Base-by-base conservation (phyloP, 2,329 filamentous ascomycete species). In the Arachnopeziza araneosa region DNA sequence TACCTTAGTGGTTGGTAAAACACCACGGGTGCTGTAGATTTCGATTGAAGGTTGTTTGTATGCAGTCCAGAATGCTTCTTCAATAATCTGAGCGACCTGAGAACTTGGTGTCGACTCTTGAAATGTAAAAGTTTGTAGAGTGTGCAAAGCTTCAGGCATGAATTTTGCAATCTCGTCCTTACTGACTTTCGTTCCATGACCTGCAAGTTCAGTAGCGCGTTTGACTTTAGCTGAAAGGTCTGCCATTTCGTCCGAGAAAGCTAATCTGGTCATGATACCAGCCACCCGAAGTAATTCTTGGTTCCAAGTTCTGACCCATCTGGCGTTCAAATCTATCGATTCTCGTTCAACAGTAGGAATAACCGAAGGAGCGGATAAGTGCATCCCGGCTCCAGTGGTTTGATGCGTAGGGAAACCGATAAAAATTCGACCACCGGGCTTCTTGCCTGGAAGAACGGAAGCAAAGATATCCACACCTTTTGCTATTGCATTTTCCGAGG, bases 381-480 rank as follows among this genome's bases (percentile, higher is more conserved):
- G 95, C 72, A 96, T 89, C 19, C 93, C 90, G 26, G 93, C 86
- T 58, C 93, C 95, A 0, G 96, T 99, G 0, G 95, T 99, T 76
- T 99, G 95, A 67, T 93, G 93, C 1, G 95, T 99, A 2, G 95
- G 93, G 71, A 99, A 99, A 0, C 95, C 95, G 70, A 99, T 99
- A 70, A 98, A 99, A 58, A 99, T 90, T 57, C 91, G 87, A 7
- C 95, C 95, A 9, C 85, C 84, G 0, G 83, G 83, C 67, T 90
- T 90, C 73, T 92, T 96, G 60, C 84, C 91, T 1, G 95, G 95
- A 5, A 98, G 76, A 0, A 99, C 93, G 1, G 93, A 95, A 1
- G 89, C 84, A 73, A 99, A 97, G 8, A 99, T 86, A 70, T 96
- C 91, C 0, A 83, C 81, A 2, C 84, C 81, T 62, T 87, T 84